Conservation (phyloP, 345 rosid genomes). For the Aquilaria malaccensis region DNA sequence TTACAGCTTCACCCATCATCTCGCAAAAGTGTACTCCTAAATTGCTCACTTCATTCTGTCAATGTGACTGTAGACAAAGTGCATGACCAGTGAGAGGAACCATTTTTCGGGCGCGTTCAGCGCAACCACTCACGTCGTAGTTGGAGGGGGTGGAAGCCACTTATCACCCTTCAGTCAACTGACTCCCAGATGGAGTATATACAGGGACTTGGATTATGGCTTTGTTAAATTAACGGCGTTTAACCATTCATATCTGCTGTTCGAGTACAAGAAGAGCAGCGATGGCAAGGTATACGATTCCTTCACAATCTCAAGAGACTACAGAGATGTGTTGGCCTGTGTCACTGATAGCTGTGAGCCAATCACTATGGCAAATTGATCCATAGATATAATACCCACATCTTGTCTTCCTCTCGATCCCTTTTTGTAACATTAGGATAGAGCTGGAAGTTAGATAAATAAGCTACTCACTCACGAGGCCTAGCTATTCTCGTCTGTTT, state of each 20-base stretch:
- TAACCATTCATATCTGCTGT: slow-evolving; percentile 65
- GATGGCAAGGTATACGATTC: slow-evolving; percentile 70
- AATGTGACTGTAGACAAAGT: slow-evolving; percentile 46
- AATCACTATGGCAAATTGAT: slow-evolving; percentile 57
- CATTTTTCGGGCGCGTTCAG: slow-evolving; percentile 57
- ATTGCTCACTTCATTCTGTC: background rate
- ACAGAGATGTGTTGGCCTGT: slow-evolving; percentile 77
- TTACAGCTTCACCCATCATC: background rate
- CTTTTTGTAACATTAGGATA: too few species aligned
- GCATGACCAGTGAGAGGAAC: slow-evolving; percentile 42
- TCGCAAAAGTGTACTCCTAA: too few species aligned
- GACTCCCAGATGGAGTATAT: slow-evolving; percentile 61
- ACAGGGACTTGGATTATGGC: slow-evolving; percentile 67
- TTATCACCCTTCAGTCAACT: slow-evolving; percentile 47
- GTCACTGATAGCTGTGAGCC: slow-evolving; percentile 62
- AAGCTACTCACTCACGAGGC: too few species aligned
- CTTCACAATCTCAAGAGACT: slow-evolving; percentile 79
- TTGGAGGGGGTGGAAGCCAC: slow-evolving; percentile 83
- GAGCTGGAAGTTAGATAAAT: too few species aligned
- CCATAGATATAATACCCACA: background rate
- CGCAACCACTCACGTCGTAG: slow-evolving; percentile 87
- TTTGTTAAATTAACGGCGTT: slow-evolving; percentile 78
- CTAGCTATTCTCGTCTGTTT: too few species aligned
- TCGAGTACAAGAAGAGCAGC: slow-evolving; percentile 86
- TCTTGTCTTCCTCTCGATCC: too few species aligned